phyloP scores from a whole-genome alignment of 129 eudicot genomes.

The Apium graveolens region DNA sequence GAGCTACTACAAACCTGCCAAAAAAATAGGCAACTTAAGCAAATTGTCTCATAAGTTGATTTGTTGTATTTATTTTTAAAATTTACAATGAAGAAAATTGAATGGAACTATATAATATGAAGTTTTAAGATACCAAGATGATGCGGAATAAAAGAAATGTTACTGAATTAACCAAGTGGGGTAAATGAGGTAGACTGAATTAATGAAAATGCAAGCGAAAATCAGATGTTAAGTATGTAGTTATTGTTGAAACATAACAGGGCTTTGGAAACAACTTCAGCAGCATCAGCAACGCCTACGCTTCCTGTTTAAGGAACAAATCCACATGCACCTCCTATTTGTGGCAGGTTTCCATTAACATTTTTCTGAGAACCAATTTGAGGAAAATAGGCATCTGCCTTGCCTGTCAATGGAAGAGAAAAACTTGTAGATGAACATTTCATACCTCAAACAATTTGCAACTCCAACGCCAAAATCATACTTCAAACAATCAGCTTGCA shows the following conservation, averaged over 20 bases:
- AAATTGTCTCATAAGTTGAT: neutral
- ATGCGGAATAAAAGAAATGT: neutral
- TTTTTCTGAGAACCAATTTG: slow-evolving; percentile 26
- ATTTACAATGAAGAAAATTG: neutral
- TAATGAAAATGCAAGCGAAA: neutral
- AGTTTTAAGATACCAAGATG: neutral
- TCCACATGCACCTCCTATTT: slow-evolving; percentile 18
- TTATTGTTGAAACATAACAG: slow-evolving; percentile 52
- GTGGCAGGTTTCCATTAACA: slow-evolving; percentile 20
- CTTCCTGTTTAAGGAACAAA: too few relatives aligned
- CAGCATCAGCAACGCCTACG: slow-evolving; percentile 24
- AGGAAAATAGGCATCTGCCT: slow-evolving; percentile 20
- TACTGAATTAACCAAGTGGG: neutral
- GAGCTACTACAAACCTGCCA: slow-evolving; percentile 53
- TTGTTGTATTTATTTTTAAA: neutral
- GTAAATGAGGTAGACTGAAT: neutral
- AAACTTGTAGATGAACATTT: neutral
- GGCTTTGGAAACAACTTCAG: slow-evolving; percentile 43
- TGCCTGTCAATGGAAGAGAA: slow-evolving; percentile 26
- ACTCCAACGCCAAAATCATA: slow-evolving; percentile 9
- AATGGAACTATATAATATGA: neutral
- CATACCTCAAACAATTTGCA: slow-evolving; percentile 3
- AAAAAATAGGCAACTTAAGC: neutral
- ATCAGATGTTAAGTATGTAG: slow-evolving; percentile 27
- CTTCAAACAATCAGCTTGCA: slow-evolving; percentile 7